Conservation (phyloP, 1,284 basidiomycete genomes). For the Ganoderma lingzhi region DNA sequence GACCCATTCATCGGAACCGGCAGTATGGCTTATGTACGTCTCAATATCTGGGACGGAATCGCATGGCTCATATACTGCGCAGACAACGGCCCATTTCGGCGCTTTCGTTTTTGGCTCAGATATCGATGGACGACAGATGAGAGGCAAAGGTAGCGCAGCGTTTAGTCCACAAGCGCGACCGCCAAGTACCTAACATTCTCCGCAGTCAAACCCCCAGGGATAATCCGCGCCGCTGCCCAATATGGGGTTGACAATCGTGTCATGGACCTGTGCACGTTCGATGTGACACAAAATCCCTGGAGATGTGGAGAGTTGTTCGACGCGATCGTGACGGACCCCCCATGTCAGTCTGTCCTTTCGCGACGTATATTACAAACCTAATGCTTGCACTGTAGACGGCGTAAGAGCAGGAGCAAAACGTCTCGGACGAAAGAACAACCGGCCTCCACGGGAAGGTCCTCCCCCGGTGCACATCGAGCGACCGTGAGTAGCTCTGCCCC, state of each 20-base stretch:
- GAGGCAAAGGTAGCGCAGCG: conserved; percentile 73
- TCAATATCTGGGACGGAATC: background rate
- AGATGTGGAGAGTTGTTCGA: conserved; percentile 91
- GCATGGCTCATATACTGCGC: background rate
- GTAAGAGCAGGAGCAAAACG: conserved; percentile 97
- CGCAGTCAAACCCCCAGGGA: conserved; percentile 66
- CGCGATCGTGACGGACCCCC: conserved; percentile 94
- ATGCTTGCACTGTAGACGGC: conserved; percentile 67
- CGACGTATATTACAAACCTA: background rate
- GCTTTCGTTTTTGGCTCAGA: conserved; percentile 92
- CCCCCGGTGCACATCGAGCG: conserved; percentile 28
- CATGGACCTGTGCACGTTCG: conserved; percentile 89
- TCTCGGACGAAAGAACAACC: conserved; percentile 74
- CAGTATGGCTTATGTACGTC: conserved; percentile 88
- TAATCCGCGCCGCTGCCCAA: conserved; percentile 84
- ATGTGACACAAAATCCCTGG: conserved; percentile 91
- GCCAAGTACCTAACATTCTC: background rate
- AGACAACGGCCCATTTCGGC: conserved; percentile 90
- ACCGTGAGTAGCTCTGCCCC: conserved; percentile 34
- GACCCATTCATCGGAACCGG: conserved; percentile 98
- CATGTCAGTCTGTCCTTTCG: conserved; percentile 62
- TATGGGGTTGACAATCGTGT: conserved; percentile 84
- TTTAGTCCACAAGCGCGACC: background rate
- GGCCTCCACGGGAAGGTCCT: conserved; percentile 40
- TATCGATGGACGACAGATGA: conserved; percentile 97